Evolutionary conservation across 2,329 filamentous ascomycete genomes (phyloP), one percentile per base, ranked within the genome.

Genomic region (Penicillium digitatum): DNA sequence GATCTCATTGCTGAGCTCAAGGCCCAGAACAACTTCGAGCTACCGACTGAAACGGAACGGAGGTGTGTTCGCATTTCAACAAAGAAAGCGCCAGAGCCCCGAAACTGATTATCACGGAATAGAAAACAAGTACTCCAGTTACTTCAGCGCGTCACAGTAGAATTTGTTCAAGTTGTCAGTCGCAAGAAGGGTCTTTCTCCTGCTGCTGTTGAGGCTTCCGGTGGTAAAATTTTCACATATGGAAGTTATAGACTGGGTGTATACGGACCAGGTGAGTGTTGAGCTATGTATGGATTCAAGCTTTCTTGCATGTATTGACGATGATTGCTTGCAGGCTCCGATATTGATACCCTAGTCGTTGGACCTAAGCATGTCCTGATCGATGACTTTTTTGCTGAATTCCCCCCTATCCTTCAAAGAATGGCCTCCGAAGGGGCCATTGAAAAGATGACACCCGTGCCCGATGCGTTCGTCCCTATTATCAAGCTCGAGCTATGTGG

Each of bases 281-380:
- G 35, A n/a, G 20, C 18, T 12, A 40, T 18, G 2, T 29, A 39
- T 14, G 27, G 3, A 29, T 8, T 1, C 6, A 20, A n/a, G 1
- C 5, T 35, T 14, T 11, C 10, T 3, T 37, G 7, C 2, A 4
- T 10, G 6, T 26, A 34, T 22, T 54, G 20, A 52, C 54, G 53
- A 52, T 52, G 18, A 18, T 27, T 40, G 20, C n/a, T 56, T 45
- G 38, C 43, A 84, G 91, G 91, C 48, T 97, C 94, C 44, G 94
- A 99, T 84, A 97, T 99, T 66, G 94, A 99, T 77, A 96, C 94
- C 1, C 84, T 99, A 48, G 86, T 97, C 56, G 88, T 96, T 48
- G 92, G 87, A 14, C 94, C 94, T 10, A 92, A 90, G 75, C 91
- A 96, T 68, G 88, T 97, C 49, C 83, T 84, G 12, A 87, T 90